A percentile compares a stretch with the other conserved stretches of the same genome.
These are phyloP conservation scores for Leishmania major DNA, from an alignment of 208 protist genomes.

Conservation along the genomic window DNA sequence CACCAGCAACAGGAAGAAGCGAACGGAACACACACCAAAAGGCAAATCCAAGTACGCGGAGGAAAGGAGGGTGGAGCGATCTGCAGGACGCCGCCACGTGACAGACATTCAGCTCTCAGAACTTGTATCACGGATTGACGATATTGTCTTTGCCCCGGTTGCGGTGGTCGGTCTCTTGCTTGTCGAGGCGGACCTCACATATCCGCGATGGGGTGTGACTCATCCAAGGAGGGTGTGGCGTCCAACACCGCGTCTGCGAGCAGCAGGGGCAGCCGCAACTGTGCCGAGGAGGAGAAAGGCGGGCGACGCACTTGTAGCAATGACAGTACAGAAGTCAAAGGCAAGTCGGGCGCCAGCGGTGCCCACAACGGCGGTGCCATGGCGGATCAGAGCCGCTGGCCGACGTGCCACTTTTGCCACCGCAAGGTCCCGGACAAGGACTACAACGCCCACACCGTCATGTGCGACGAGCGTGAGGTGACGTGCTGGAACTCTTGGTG, in stretches of 20 bases:
- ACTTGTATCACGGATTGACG: not conserved
- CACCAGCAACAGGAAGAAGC: too few species aligned
- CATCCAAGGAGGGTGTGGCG: slow-evolving; percentile 43
- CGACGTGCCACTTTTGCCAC: slow-evolving; percentile 78
- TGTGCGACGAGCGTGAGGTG: slow-evolving; percentile 88
- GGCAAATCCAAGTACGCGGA: not conserved
- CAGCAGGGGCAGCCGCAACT: not conserved
- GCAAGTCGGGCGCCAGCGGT: slow-evolving; percentile 7
- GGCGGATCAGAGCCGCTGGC: slow-evolving; percentile 33
- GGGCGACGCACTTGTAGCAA: slow-evolving; percentile 7
- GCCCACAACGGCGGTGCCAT: not conserved
- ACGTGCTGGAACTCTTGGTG: slow-evolving; percentile 91
- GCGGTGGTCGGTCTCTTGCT: not conserved
- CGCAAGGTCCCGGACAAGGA: slow-evolving; percentile 71
- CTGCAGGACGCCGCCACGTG: not conserved
- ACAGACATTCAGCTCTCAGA: not conserved
- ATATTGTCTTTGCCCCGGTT: not conserved
- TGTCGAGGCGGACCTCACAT: not conserved
- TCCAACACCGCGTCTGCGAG: not conserved
- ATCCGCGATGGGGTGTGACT: slow-evolving; percentile 44
- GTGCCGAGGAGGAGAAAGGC: not conserved
- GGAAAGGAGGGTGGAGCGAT: not conserved
- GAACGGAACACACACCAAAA: not conserved
- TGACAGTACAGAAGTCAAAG: not conserved
- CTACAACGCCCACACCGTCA: slow-evolving; percentile 86